Conservation (phyloP, 352 stramenopile species). For the Phytophthora melonis region DNA sequence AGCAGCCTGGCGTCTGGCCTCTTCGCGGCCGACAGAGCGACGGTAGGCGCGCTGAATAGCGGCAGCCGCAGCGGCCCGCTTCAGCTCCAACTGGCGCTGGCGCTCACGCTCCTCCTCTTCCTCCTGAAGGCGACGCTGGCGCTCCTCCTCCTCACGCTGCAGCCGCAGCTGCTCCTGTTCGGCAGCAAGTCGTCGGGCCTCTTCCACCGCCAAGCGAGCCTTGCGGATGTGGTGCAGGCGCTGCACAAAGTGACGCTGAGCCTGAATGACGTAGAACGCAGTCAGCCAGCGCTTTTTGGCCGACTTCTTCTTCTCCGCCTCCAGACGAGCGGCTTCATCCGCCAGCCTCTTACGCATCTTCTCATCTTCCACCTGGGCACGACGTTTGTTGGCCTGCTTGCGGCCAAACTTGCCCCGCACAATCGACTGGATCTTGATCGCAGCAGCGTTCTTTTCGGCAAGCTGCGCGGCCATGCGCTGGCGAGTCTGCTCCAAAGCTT, state of each 20-base stretch:
- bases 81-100: conserved; percentile 64
- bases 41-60: conserved; percentile 82
- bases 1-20: conserved; percentile 73
- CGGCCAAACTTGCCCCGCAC: conserved; percentile 85
- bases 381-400: conserved; percentile 73
- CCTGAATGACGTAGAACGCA: conserved; percentile 71
- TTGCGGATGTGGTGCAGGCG: conserved; percentile 87
- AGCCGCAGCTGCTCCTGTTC: conserved; percentile 73
- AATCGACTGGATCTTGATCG: conserved; percentile 83
- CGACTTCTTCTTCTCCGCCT: conserved; percentile 77
- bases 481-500: conserved; percentile 55
- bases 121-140: conserved; percentile 59
- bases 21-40: conserved; percentile 67
- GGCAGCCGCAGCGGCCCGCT: conserved; percentile 61
- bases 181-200: conserved; percentile 74
- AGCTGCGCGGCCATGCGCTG: conserved; percentile 54
- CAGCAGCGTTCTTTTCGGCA: conserved; percentile 58
- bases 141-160: conserved; percentile 78
- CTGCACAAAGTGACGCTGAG: conserved; percentile 83
- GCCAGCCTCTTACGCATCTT: conserved; percentile 82
- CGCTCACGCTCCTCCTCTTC: conserved; percentile 75
- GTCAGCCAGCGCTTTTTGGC: conserved; percentile 85
- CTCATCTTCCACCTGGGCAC: conserved; percentile 74
- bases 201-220: conserved; percentile 77
- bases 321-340: conserved; percentile 72